Base-by-base conservation (phyloP, 208 protist species). In the Trypanosoma theileri region DNA sequence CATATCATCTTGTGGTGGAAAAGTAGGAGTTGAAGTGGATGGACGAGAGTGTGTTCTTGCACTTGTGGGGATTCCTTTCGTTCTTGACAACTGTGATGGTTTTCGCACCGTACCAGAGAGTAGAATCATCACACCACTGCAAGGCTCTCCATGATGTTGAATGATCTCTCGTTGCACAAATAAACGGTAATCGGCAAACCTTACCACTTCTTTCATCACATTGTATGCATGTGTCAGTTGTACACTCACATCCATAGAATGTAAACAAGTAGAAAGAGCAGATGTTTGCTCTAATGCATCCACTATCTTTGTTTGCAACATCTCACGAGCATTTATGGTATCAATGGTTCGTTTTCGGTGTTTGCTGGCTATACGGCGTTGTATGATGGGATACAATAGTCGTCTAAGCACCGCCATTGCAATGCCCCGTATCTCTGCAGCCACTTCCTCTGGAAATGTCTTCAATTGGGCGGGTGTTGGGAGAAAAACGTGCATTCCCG, bases 121-220 rank as follows among this genome's bases (percentile, higher is more conserved):
- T 42, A 94, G 44, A 22, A 94, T 51, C 13, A 87, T 67, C 65
- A 94, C 89, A 75, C 78, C 79, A 55, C 77, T 75, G 16, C 77
- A 79, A 10, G 85, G 89, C 69, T 94, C 89, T 52, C 68, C 64
- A 22, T 68, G 59, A 78, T 81, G 91, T 71, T 91, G 81, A 48
- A 94, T 66, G 11, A 80, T 24, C 67, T 94, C 89, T 0, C 67
- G 59, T 26, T 84, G 76, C 40, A 86, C 31, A 60, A 82, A 83
- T 28, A 81, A 61, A 6, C 53, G 9, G 46, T 80, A 56, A 46
- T 21, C 59, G 44, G 54, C 69, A 14, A 28, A 63, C 1, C 22
- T 41, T 4, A 60, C 3, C 3, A 62, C 16, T 10, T 48, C 11
- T 22, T 57, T 54, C 0, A 72, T 41, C 3, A 16, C 41, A 13